Conservation (phyloP, 2,329 filamentous ascomycete genomes). For the Stagonosporopsis vannaccii region DNA sequence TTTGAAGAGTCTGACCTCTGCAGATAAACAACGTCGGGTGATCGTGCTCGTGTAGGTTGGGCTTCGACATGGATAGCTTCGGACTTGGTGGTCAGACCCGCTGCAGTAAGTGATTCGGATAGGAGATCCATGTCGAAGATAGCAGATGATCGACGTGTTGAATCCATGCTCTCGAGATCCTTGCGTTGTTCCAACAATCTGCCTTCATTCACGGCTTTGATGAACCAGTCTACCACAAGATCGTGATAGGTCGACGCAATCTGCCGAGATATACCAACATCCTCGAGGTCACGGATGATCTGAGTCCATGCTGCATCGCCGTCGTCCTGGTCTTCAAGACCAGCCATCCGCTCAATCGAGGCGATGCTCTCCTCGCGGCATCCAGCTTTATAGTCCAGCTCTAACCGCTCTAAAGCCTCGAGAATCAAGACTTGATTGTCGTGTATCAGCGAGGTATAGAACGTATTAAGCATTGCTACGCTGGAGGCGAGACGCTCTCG, state of each 20-base stretch:
- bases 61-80: not conserved
- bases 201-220: constrained; percentile 41
- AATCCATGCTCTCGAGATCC: constrained; percentile 12
- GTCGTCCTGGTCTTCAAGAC: constrained; percentile 20
- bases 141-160: constrained; percentile 13
- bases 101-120: not conserved
- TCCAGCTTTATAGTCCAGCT: constrained; percentile 39
- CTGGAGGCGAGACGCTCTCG: constrained; percentile 34
- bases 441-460: constrained; percentile 39
- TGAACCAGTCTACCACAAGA: constrained; percentile 42
- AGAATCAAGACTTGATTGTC: constrained; percentile 41
- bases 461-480: constrained; percentile 35
- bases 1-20: constrained; percentile 10
- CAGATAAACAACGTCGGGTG: not conserved
- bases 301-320: constrained; percentile 42
- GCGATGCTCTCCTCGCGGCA: constrained; percentile 40
- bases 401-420: constrained; percentile 39
- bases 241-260: constrained; percentile 34
- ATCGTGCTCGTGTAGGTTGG: not conserved
- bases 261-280: constrained; percentile 37
- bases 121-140: not conserved
- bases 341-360: constrained; percentile 34
- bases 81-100: not conserved
- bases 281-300: constrained; percentile 42
- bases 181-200: constrained; percentile 33